A percentile compares a stretch with the other conserved stretches of the same genome.
Evolutionary conservation across 2,329 filamentous ascomycete genomes (phyloP).

Genomic region (Colletotrichum neosansevieriae): DNA sequence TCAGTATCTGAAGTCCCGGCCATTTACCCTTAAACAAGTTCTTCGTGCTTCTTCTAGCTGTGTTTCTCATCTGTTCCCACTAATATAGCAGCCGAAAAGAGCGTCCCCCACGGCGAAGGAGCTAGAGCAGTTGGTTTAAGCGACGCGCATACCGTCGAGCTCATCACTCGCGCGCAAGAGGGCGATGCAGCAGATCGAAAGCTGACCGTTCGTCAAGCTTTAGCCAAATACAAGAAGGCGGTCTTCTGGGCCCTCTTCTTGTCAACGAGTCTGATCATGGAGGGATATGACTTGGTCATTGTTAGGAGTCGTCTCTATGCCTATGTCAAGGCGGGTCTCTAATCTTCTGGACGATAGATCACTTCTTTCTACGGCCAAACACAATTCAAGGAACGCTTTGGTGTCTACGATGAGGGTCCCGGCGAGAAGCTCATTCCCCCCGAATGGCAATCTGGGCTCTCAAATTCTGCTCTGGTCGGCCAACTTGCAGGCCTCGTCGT

Average conservation of each 20-base stretch:
- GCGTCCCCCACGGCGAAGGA: constrained; percentile 13
- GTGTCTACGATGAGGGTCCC: constrained; percentile 41
- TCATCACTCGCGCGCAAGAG: constrained; percentile 15
- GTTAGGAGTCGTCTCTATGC: constrained; percentile 31
- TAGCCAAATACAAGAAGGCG: constrained; percentile 47
- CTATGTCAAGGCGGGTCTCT: too few relatives aligned
- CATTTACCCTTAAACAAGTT: background rate
- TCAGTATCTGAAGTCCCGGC: fast-evolving
- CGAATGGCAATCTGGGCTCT: constrained; percentile 60
- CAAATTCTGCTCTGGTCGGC: constrained; percentile 50
- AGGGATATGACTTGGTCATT: constrained; percentile 61
- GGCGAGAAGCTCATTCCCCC: constrained; percentile 54
- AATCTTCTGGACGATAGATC: constrained; percentile 33
- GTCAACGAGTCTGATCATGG: constrained; percentile 61
- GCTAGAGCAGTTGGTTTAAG: constrained; percentile 9
- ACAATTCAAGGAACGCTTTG: constrained; percentile 48
- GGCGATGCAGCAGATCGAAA: constrained; percentile 40
- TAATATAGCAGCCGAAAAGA: background rate
- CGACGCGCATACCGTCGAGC: background rate
- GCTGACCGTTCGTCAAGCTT: constrained; percentile 44
- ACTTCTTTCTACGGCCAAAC: constrained; percentile 49
- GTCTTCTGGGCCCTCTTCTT: constrained; percentile 49
- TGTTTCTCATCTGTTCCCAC: too few relatives aligned
- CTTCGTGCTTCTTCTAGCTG: too few relatives aligned
- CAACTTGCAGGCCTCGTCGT: too few relatives aligned